Evolutionary conservation across 2,329 filamentous ascomycete species (phyloP).

Genomic region (Phoma sp.): DNA sequence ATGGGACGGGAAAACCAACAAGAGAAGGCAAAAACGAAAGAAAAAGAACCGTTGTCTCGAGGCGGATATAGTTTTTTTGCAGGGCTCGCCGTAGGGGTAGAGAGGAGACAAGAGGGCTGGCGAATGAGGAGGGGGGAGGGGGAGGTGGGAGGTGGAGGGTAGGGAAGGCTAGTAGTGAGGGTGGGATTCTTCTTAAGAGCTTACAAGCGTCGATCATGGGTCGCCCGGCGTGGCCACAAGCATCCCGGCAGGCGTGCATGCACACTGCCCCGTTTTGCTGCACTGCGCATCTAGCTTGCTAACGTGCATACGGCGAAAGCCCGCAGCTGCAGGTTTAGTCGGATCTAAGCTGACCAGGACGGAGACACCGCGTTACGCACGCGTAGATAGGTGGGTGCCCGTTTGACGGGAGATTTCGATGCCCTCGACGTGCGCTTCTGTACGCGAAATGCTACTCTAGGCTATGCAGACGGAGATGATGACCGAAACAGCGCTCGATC

Average conservation of each 20-base stretch:
- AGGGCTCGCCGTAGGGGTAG: slow-evolving; percentile 42
- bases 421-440: slow-evolving; percentile 9
- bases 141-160: slow-evolving; percentile 51
- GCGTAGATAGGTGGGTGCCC: slow-evolving; percentile 43
- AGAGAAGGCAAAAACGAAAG: slow-evolving; percentile 34
- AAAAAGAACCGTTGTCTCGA: slow-evolving; percentile 41
- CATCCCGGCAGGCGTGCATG: slow-evolving; percentile 44
- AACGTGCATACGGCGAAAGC: slow-evolving; percentile 46
- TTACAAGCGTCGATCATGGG: slow-evolving; percentile 43
- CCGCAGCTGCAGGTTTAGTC: slow-evolving; percentile 45
- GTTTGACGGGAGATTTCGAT: slow-evolving; percentile 41
- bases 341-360: slow-evolving; percentile 46
- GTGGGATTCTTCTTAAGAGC: slow-evolving; percentile 46
- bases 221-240: slow-evolving; percentile 44
- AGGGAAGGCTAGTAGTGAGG: slow-evolving; percentile 48
- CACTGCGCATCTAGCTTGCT: slow-evolving; percentile 46
- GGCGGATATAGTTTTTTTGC: slow-evolving; percentile 44
- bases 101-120: slow-evolving; percentile 45
- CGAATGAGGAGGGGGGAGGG: slow-evolving; percentile 51
- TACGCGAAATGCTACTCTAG: slow-evolving; percentile 24
- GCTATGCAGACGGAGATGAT: slow-evolving; percentile 44
- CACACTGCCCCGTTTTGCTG: slow-evolving; percentile 48
- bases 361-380: slow-evolving; percentile 18
- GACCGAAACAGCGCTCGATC: slow-evolving; percentile 35
- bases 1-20: slow-evolving; percentile 45